Evolutionary conservation across 1,284 basidiomycete genomes (phyloP), one percentile per base, ranked within the genome.

Genomic region (Abortiporus biennis): DNA sequence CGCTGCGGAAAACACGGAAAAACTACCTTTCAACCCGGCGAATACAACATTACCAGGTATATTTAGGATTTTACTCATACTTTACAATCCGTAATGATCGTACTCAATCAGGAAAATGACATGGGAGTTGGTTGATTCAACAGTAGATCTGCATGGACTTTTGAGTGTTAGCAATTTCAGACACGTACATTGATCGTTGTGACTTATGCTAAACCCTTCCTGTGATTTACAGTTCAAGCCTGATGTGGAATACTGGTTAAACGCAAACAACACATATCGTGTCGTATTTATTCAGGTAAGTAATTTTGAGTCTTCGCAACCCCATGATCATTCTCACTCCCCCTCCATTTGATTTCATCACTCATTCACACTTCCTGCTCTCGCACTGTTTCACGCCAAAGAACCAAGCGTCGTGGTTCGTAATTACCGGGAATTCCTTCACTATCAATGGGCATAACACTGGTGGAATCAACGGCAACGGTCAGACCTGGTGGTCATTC

Each of bases 381-480:
- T n/a, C n/a, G n/a, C n/a, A n/a, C n/a, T n/a, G n/a, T n/a, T n/a
- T n/a, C n/a, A n/a, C n/a, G n/a, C n/a, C n/a, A 6, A 53, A 78
- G 69, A 74, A 66, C 49, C 80, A 82, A 62, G 74, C 78, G 3
- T 77, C 80, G 12, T 81, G 78, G 71, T 82, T 81, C 52, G 73
- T 83, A 42, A 62, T 83, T 33, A 74, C 73, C 1, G 80, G 80
- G 1, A 55, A 62, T 23, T 66, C 81, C 61, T 83, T 81, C 50
- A 64, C 67, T 13, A 66, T 83, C 47, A 72, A 81, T 52, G 79
- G 71, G 3, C 73, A 80, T 57, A 67, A 69, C 50, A 69, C 62
- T 1, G 80, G 79, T 19, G 79, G 79, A 1, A 78, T 83, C 45
- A 65, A 75, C 52, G 81, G 80, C n/a, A 80, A 81, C 50, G 79